These are phyloP conservation scores for Pholiota microspora DNA, from an alignment of 768 basidiomycete species.

Conservation along the genomic window DNA sequence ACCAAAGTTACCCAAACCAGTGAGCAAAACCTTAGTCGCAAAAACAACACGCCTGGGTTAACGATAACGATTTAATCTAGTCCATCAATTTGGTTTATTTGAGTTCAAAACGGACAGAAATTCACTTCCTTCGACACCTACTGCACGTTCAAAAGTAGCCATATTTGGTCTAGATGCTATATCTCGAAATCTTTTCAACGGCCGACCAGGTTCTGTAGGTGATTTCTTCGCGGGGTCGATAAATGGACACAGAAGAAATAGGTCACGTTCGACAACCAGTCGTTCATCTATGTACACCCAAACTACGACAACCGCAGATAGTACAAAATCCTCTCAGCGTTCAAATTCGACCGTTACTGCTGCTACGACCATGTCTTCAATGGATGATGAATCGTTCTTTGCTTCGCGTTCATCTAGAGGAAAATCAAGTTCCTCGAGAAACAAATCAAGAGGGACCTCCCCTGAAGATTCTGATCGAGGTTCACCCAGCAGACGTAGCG, in stretches of 20 bases:
- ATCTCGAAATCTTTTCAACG: conserved; percentile 83
- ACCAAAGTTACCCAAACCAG: conserved; percentile 80
- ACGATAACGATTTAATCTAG: conserved; percentile 34
- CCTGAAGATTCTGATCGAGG: conserved; percentile 45
- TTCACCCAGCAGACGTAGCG: conserved; percentile 38
- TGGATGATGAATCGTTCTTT: conserved; percentile 54
- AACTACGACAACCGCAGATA: conserved; percentile 65
- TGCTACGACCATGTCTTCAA: conserved; percentile 57
- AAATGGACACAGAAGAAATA: conserved; percentile 63
- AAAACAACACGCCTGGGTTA: neutral
- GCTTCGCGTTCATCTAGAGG: conserved; percentile 45
- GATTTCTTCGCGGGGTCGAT: conserved; percentile 79
- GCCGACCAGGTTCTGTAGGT: conserved; percentile 65
- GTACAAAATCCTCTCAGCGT: conserved; percentile 70
- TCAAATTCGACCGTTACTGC: conserved; percentile 68
- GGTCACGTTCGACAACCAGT: conserved; percentile 56
- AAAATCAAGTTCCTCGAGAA: conserved; percentile 41
- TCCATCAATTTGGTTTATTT: conserved; percentile 88
- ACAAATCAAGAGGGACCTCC: conserved; percentile 41
- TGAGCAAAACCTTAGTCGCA: conserved; percentile 46
- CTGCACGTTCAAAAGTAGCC: conserved; percentile 73
- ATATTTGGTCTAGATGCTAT: conserved; percentile 90
- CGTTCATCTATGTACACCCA: conserved; percentile 74
- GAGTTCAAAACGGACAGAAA: conserved; percentile 75
- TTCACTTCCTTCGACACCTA: conserved; percentile 85